Conservation (phyloP, 2,329 filamentous ascomycete species). For the Xylaria polymorpha region DNA sequence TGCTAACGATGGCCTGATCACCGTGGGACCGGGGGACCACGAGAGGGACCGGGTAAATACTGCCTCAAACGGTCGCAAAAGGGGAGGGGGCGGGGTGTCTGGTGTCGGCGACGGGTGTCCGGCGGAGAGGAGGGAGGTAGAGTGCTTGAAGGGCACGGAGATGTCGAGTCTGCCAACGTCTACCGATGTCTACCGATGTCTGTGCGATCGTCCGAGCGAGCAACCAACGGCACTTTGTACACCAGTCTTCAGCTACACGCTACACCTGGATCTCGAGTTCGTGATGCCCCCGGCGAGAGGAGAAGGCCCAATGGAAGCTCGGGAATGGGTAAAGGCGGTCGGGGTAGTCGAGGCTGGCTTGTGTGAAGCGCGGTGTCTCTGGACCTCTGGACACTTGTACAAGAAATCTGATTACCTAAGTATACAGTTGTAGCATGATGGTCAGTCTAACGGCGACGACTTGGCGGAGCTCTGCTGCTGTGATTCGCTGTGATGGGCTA, state of each 20-base stretch:
- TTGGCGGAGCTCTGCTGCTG: slow-evolving; percentile 1
- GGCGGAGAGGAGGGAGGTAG: neutral
- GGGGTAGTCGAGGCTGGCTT: neutral
- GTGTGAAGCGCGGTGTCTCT: slow-evolving; percentile 9
- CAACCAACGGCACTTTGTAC: neutral
- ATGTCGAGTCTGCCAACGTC: neutral
- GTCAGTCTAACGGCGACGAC: neutral
- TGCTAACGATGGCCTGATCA: slow-evolving; percentile 21
- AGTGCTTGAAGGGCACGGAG: neutral
- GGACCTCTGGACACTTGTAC: slow-evolving; percentile 19
- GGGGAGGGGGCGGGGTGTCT: neutral
- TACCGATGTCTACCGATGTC: neutral
- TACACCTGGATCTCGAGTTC: slow-evolving; percentile 13
- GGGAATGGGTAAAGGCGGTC: neutral
- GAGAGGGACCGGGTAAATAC: slow-evolving; percentile 12
- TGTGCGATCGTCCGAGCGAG: slow-evolving; percentile 14
- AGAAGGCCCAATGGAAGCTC: slow-evolving; percentile 2
- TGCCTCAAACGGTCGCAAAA: slow-evolving; percentile 14
- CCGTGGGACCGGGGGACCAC: slow-evolving; percentile 6
- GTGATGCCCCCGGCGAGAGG: neutral
- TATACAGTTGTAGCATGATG: neutral
- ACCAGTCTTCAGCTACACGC: neutral
- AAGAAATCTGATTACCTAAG: neutral
- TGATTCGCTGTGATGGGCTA: neutral
- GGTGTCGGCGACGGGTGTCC: neutral